Conservation (phyloP, 2,329 filamentous ascomycete species). For the Cercospora beticola region DNA sequence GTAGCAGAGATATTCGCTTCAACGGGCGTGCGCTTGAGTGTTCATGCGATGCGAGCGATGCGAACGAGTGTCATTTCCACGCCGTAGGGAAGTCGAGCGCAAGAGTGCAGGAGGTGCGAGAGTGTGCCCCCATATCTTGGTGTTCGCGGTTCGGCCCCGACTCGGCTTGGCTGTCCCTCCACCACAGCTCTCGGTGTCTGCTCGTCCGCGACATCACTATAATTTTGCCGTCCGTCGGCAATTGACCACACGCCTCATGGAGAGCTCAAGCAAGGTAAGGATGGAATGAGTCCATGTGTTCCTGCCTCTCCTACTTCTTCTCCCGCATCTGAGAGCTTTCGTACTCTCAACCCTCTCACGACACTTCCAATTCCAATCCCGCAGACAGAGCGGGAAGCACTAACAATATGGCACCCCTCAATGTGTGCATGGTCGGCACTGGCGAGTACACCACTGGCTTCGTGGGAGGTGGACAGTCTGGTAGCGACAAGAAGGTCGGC, state of each 20-base stretch:
- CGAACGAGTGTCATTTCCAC: background rate
- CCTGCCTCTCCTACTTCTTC: background rate
- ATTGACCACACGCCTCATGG: slow-evolving; percentile 5
- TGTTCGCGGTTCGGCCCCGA: background rate
- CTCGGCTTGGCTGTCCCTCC: background rate
- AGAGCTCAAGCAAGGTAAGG: background rate
- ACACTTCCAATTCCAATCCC: background rate
- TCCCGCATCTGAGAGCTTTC: background rate
- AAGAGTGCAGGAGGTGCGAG: background rate
- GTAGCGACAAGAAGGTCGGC: slow-evolving; percentile 93
- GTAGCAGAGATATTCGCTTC: background rate
- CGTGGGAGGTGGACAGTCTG: slow-evolving; percentile 77
- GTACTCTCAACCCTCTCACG: background rate
- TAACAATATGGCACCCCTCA: slow-evolving; percentile 47
- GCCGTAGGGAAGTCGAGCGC: background rate
- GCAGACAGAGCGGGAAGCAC: background rate
- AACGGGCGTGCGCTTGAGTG: background rate
- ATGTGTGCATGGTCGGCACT: slow-evolving; percentile 68
- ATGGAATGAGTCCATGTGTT: background rate
- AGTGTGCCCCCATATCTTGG: background rate
- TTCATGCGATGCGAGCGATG: background rate
- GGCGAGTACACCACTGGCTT: slow-evolving; percentile 97
- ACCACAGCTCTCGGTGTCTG: slow-evolving; percentile 10
- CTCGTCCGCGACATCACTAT: slow-evolving; percentile 5
- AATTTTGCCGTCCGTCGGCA: slow-evolving; percentile 16